Percentiles rank a stretch among this genome's conserved stretches.
These are phyloP conservation scores for Trichoderma sp. DNA, from an alignment of 2,329 filamentous ascomycete species.

Conservation along the genomic window DNA sequence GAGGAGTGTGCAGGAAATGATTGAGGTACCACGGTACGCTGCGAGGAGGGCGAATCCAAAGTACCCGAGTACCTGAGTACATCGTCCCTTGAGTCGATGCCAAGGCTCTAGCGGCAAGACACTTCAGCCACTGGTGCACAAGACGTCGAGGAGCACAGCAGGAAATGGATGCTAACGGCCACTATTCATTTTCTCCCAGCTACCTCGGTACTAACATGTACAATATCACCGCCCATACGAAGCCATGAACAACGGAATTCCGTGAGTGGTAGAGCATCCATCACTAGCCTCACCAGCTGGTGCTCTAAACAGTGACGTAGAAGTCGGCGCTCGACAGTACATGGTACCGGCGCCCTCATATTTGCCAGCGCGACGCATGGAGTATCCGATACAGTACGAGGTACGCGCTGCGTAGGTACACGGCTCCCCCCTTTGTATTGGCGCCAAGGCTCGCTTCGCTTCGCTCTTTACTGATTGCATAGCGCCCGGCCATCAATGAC, in stretches of 20 bases:
- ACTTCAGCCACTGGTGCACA: not conserved
- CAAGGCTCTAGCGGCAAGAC: constrained; percentile 16
- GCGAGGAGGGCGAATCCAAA: not conserved
- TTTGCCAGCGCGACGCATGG: not conserved
- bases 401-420: not conserved
- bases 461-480: constrained; percentile 3
- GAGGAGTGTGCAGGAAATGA: not conserved
- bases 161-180: not conserved
- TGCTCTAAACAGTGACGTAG: not conserved
- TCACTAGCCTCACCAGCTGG: not conserved
- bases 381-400: not conserved
- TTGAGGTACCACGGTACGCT: constrained; percentile 1
- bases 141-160: not conserved
- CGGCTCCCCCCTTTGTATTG: not conserved
- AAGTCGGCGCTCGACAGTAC: not conserved
- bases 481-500: not conserved
- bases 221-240: not conserved
- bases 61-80: not conserved
- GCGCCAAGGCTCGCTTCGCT: constrained; percentile 16
- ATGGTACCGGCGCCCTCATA: not conserved
- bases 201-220: no score
- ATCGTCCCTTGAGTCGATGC: constrained; percentile 15
- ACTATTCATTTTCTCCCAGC: not conserved
- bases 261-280: not conserved
- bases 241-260: not conserved